Percentiles rank a stretch among this genome's conserved stretches.
phyloP scores from a whole-genome alignment of 2,329 filamentous ascomycete species.

The Sporothrix mexicana region DNA sequence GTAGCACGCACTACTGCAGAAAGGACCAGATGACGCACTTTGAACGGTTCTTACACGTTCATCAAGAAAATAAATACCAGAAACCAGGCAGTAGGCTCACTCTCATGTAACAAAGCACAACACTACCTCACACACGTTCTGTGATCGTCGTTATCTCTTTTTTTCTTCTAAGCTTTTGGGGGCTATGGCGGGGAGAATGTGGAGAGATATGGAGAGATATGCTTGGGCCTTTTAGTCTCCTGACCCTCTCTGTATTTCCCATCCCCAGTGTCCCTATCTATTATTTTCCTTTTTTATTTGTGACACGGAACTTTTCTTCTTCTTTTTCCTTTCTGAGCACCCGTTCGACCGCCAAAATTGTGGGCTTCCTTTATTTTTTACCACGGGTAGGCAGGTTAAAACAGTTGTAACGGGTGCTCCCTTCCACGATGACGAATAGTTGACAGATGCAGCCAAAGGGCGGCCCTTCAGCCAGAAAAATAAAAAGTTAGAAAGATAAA shows the following conservation, averaged over 20 bases:
- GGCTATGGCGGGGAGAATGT: background rate
- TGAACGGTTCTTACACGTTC: background rate
- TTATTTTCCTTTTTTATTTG: background rate
- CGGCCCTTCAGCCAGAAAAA: background rate
- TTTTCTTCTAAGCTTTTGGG: background rate
- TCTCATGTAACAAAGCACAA: background rate
- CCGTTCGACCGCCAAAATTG: slow-evolving; percentile 5
- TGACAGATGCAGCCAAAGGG: background rate
- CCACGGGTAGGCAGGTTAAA: background rate
- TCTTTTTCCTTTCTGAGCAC: background rate
- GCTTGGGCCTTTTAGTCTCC: background rate
- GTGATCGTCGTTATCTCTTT: background rate
- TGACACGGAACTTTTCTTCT: background rate
- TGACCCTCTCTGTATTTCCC: background rate
- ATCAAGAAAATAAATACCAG: background rate
- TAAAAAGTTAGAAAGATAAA: background rate
- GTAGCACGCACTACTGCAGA: background rate
- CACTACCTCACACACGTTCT: background rate
- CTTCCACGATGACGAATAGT: background rate
- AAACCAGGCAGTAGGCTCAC: background rate
- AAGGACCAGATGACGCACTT: background rate
- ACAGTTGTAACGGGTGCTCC: background rate
- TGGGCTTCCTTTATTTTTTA: background rate
- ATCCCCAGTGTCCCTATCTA: background rate
- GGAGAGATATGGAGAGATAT: slow-evolving; percentile 7